Conservation (phyloP, 805 yeast species). For the Saccharomyces jurei region DNA sequence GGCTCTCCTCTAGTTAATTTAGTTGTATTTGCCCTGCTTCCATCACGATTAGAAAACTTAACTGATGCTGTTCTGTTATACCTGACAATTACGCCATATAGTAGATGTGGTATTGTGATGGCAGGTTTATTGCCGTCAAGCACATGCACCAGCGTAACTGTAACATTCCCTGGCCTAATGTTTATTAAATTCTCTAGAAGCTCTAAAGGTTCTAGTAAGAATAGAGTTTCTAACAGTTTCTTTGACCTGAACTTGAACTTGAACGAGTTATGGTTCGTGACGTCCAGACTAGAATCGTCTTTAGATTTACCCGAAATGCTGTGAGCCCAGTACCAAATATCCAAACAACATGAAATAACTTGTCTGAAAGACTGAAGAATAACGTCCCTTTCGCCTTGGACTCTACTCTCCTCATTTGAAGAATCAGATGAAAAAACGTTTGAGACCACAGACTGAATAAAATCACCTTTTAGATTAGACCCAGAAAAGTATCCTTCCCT, state of each 20-base stretch:
- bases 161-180: constrained; percentile 20
- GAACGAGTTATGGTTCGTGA: constrained; percentile 40
- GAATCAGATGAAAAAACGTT: constrained; percentile 29
- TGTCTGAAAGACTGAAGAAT: constrained; percentile 58
- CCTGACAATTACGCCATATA: constrained; percentile 33
- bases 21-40: constrained; percentile 2
- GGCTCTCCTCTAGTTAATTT: constrained; percentile 30
- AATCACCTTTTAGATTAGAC: constrained; percentile 20
- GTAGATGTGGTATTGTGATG: constrained; percentile 58
- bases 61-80: constrained; percentile 16
- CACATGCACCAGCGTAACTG: constrained; percentile 43
- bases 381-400: constrained; percentile 39
- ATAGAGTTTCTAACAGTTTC: constrained; percentile 54
- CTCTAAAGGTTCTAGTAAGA: constrained; percentile 63
- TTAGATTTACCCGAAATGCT: constrained; percentile 6
- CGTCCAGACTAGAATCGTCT: constrained; percentile 7
- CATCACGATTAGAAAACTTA: constrained; percentile 19
- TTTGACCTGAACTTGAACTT: constrained; percentile 64
- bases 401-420: constrained; percentile 36
- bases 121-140: constrained; percentile 80
- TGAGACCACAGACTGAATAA: constrained; percentile 29
- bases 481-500: constrained; percentile 17
- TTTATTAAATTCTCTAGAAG: constrained; percentile 57
- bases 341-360: constrained; percentile 45
- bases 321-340: constrained; percentile 59